phyloP scores from a whole-genome alignment of 106 monocot species.

The Apostasia shenzhenica region DNA sequence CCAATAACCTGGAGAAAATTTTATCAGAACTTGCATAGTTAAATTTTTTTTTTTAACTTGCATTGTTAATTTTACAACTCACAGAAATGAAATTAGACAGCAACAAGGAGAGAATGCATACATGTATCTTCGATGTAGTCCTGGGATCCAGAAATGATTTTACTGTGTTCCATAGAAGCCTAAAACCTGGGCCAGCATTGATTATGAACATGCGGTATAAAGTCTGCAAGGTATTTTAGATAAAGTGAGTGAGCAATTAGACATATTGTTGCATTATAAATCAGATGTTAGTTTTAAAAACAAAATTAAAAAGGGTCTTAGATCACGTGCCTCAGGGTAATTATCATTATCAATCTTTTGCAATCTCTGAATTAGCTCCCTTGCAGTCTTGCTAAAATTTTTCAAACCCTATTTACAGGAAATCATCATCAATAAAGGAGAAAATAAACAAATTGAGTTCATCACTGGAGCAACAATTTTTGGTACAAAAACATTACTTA shows the following conservation, averaged over 20 bases:
- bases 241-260: neutral
- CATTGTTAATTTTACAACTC: neutral
- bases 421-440: neutral
- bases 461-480: neutral
- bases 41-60: neutral
- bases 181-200: slow-evolving; percentile 60
- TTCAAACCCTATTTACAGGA: slow-evolving; percentile 29
- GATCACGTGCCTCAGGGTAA: slow-evolving; percentile 44
- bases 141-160: slow-evolving; percentile 53
- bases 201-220: slow-evolving; percentile 47
- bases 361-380: slow-evolving; percentile 38
- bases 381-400: slow-evolving; percentile 59
- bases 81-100: neutral
- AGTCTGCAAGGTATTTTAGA: slow-evolving; percentile 19
- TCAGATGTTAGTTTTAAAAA: neutral
- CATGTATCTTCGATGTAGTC: slow-evolving; percentile 63
- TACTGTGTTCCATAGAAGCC: slow-evolving; percentile 44
- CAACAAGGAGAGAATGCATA: slow-evolving; percentile 8
- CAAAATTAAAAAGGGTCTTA: neutral
- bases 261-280: neutral
- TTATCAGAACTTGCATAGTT: neutral
- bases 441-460: neutral
- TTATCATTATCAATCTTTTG: slow-evolving; percentile 55
- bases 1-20: slow-evolving; percentile 45
- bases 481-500: slow-evolving; percentile 14